These are phyloP conservation scores for Amphicarpaea edgeworthii DNA, from an alignment of 306 rosid species.

Conservation along the genomic window DNA sequence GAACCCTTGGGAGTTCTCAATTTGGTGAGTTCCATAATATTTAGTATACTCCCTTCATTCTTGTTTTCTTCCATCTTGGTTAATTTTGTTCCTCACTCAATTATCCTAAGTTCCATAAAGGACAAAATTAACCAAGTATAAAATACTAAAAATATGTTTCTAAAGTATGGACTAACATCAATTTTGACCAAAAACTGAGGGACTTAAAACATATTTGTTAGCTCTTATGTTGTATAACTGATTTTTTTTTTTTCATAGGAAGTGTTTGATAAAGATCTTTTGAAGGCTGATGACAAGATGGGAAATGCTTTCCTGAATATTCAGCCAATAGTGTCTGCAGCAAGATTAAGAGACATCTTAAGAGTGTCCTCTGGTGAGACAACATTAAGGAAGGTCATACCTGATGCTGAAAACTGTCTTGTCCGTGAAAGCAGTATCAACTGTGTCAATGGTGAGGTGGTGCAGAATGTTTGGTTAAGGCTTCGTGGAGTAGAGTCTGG, in stretches of 20 bases:
- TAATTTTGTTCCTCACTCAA: neutral
- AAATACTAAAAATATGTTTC: neutral
- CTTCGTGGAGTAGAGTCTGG: constrained; percentile 90
- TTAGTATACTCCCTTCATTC: neutral
- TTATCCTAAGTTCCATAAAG: neutral
- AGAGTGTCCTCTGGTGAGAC: constrained; percentile 70
- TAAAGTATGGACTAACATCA: neutral
- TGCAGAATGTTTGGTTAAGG: constrained; percentile 91
- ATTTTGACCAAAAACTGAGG: neutral
- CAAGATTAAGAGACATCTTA: constrained; percentile 77
- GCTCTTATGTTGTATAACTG: constrained; percentile 7
- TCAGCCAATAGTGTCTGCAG: constrained; percentile 86
- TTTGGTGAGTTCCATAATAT: constrained; percentile 65
- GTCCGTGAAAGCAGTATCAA: constrained; percentile 82
- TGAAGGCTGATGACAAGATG: constrained; percentile 97
- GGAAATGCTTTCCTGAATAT: constrained; percentile 89
- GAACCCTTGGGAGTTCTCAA: constrained; percentile 73
- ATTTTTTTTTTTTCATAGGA: constrained; percentile 59
- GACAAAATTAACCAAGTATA: neutral
- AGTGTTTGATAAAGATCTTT: constrained; percentile 92
- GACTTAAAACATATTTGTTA: neutral
- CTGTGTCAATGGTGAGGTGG: constrained; percentile 77
- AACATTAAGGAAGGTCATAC: constrained; percentile 76
- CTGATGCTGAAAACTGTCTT: constrained; percentile 82
- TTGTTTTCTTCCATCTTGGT: neutral